Base-by-base conservation (phyloP, 352 stramenopile species). In the Globisporangium radiosum region DNA sequence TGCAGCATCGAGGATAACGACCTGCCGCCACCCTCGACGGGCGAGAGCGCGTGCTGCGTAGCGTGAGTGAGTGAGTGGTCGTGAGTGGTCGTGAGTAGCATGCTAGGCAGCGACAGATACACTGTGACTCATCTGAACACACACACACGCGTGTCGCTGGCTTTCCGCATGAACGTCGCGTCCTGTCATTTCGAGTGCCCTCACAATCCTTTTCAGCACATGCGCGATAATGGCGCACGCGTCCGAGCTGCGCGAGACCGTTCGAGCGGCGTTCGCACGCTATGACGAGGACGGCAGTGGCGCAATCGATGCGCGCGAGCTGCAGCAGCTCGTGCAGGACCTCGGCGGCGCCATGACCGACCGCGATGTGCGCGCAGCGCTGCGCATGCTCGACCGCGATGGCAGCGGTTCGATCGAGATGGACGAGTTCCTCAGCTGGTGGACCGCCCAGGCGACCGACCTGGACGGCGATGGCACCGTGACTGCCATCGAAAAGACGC, bases 341-440 rank as follows among this genome's bases (percentile, higher is more conserved):
- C 71, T 91, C 13, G 81, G 79, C 0, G 81, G 79, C 2, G 69
- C 78, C 11, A 17, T 91, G 19, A 80, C 75, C 0, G 70, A 75
- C 42, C 60, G 68, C 13, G 72, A 89, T 33, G 56, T 87, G 7
- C 57, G 60, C 13, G 56, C 59, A 9, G 72, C 68, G 9, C 68
- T 82, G 33, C 64, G 47, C 10, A 50, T 80, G 19, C 66, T 91
- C 38, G 81, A 91, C 44, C 63, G 64, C 14, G 70, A 91, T 56
- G 47, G 55, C 52, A 74, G 85, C 49, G 77, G 78, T 5, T 61
- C 66, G 7, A 78, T 91, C 48, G 77, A 85, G n/a, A 59, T 70
- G 43, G 56, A 71, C 44, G 78, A 91, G 64, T 91, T 91, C 48
- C 58, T 69, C 0, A 48, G 54, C 25, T 91, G 81, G 81, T 91